phyloP scores from a whole-genome alignment of 192 early-diverging fungal genomes.

The Rhizoclosmatium globosum region DNA sequence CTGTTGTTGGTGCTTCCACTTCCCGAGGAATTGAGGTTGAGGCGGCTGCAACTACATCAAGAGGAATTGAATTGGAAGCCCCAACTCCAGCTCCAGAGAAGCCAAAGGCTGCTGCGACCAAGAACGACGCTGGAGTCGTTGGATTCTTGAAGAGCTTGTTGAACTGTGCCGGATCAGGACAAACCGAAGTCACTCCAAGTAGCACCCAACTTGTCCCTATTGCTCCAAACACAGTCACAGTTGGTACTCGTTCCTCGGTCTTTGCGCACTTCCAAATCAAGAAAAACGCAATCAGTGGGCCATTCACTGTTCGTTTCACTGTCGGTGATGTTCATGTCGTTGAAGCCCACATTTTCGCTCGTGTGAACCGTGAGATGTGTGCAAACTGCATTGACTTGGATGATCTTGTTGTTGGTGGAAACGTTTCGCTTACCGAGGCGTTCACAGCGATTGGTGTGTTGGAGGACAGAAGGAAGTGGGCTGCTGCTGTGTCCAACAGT shows the following conservation, averaged over 20 bases:
- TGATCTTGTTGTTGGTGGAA: conserved; percentile 10
- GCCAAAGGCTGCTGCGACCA: background rate
- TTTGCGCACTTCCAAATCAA: conserved; percentile 13
- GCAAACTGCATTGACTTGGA: conserved; percentile 28
- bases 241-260: background rate
- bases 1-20: background rate
- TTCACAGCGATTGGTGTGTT: background rate
- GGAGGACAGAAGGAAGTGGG: background rate
- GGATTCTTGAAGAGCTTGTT: background rate
- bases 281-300: conserved; percentile 23
- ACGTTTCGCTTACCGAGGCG: background rate
- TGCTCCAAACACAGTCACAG: background rate
- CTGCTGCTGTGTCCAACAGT: background rate
- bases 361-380: background rate
- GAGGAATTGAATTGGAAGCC: background rate
- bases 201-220: background rate
- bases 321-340: background rate
- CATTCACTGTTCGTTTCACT: conserved; percentile 11
- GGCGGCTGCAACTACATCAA: background rate
- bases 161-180: background rate
- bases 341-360: conserved; percentile 5
- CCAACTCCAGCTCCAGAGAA: background rate
- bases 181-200: background rate
- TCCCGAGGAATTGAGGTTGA: background rate
- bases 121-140: background rate